Evolutionary conservation across 768 basidiomycete species (phyloP).

Genomic region (Cytidiella melzeri): DNA sequence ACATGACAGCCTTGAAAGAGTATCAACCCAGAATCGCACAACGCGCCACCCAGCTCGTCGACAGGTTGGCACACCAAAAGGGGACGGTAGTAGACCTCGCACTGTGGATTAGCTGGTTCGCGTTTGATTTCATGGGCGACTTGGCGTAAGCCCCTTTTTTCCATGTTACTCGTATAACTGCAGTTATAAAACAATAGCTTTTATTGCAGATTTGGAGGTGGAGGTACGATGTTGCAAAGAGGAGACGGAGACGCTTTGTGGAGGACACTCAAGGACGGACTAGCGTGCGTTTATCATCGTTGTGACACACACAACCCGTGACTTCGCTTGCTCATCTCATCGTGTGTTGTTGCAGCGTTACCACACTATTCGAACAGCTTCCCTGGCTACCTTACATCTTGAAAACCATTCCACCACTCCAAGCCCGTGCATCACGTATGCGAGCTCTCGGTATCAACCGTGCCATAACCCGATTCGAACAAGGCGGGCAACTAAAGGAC

Average conservation of each 20-base stretch:
- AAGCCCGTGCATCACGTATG: not conserved
- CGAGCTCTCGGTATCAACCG: not conserved
- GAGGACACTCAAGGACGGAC: not conserved
- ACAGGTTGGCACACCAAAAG: constrained; percentile 6
- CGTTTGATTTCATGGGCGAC: constrained; percentile 19
- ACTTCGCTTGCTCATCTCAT: not conserved
- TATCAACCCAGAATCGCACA: constrained; percentile 19
- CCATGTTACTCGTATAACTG: not conserved
- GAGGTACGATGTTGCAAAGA: constrained; percentile 20
- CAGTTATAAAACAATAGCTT: not conserved
- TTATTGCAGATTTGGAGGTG: constrained; percentile 21
- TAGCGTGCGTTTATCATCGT: not conserved
- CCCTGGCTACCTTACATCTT: constrained; percentile 5
- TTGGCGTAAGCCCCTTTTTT: constrained; percentile 9
- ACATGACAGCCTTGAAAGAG: constrained; percentile 19
- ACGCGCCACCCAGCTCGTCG: constrained; percentile 22
- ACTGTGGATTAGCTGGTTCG: constrained; percentile 21
- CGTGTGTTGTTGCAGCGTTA: not conserved
- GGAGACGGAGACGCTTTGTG: constrained; percentile 9
- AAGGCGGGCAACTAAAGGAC: constrained; percentile 35
- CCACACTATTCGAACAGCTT: constrained; percentile 4
- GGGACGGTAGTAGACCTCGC: constrained; percentile 13
- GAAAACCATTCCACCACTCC: not conserved
- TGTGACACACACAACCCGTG: not conserved
- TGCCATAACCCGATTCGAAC: constrained; percentile 4